Evolutionary conservation across 805 yeast species (phyloP), one percentile per base, ranked within the genome.

Genomic region (Yarrowia bubula): DNA sequence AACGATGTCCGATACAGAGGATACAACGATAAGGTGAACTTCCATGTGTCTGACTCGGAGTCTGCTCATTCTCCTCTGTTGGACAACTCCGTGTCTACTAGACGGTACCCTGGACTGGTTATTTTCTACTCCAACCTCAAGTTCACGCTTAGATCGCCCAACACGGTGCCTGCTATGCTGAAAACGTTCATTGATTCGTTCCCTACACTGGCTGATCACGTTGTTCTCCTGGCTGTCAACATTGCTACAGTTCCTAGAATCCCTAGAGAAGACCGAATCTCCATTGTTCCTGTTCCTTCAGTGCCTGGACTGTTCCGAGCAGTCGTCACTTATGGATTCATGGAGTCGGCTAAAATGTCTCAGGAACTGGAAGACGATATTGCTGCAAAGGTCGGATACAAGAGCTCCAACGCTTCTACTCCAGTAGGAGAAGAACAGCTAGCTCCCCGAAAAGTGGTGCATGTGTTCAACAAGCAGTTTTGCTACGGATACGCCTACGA

Each of bases 101-200:
- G 58, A 37, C 15, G 58, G 10, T 51, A 51, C 43, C 58, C 58
- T 7, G 51, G 64, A 1, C 43, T 58, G 0, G 41, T 37, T 35
- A 58, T 58, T n/a, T 58, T 58, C 51, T 58, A 58, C 51, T 43
- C 51, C 35, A 58, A 58, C 35, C 51, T 58, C 42, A 43, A 44
- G 22, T 58, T 58, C 51, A 58, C 64, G 1, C 35, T 58, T 3
- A 32, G 64, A 13, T 58, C 64, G 39, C 64, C 64, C 14, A 58
- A 58, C 51, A 58, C 64, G 6, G 64, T 58, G 1, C 64, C 64
- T 4, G 50, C 50, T 11, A 44, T 37, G 41, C 42, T 58, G 35
- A 58, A 58, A 17, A 58, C 64, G 28, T 58, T 58, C 43, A 44
- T 58, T 9, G 51, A 58, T 35, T 58, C 64, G 33, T 58, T 58